Evolutionary conservation across 2,329 filamentous ascomycete genomes (phyloP).

Genomic region (Zalaria obscura): DNA sequence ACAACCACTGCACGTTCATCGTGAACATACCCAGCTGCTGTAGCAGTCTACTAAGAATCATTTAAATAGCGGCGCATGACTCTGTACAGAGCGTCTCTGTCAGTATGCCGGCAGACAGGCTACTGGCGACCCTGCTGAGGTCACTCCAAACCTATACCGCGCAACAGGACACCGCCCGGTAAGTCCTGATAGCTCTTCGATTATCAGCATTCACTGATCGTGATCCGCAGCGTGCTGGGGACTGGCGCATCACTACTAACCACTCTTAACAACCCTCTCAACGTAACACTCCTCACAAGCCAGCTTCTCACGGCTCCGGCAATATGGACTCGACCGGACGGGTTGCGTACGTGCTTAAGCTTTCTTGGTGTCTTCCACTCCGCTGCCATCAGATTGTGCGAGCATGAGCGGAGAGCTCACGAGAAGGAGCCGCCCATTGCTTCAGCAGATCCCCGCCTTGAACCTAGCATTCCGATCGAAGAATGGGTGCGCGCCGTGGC

Average conservation of each 20-base stretch:
- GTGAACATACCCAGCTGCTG: no score
- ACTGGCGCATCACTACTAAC: slow-evolving; percentile 55
- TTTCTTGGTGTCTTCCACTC: slow-evolving; percentile 60
- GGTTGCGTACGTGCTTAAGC: slow-evolving; percentile 47
- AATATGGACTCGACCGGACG: slow-evolving; percentile 51
- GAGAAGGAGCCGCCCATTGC: slow-evolving; percentile 8
- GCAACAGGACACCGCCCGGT: slow-evolving; percentile 47
- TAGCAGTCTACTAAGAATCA: no score
- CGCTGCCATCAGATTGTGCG: slow-evolving; percentile 42
- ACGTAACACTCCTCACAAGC: slow-evolving; percentile 57
- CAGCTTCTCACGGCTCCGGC: slow-evolving; percentile 59
- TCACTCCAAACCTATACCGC: slow-evolving; percentile 45
- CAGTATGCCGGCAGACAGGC: slow-evolving; percentile 50
- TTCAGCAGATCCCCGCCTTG: slow-evolving; percentile 12
- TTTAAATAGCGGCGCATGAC: no score
- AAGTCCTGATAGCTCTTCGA: slow-evolving; percentile 25
- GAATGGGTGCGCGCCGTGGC: slow-evolving; percentile 46
- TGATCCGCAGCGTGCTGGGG: slow-evolving; percentile 35
- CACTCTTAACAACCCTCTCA: slow-evolving; percentile 59
- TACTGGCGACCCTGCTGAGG: slow-evolving; percentile 52
- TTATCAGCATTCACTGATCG: slow-evolving; percentile 3
- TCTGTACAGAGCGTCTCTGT: background rate
- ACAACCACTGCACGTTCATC: no score
- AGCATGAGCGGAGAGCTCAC: slow-evolving; percentile 28
- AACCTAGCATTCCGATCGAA: slow-evolving; percentile 24